These are phyloP conservation scores for Neurospora sp. DNA, from an alignment of 495 filamentous ascomycete genomes.

Conservation along the genomic window DNA sequence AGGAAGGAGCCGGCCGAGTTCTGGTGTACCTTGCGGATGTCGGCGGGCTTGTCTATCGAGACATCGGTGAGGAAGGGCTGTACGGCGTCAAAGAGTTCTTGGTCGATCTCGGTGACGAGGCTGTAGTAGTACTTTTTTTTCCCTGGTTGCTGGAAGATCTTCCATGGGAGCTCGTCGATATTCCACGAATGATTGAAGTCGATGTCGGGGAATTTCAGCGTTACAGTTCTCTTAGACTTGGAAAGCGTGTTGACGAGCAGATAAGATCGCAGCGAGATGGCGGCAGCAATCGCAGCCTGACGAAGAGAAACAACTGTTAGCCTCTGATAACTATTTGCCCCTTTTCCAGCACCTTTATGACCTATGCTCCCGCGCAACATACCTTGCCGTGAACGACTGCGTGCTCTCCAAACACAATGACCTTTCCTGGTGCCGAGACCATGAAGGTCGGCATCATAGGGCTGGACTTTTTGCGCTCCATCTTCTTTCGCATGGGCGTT, in stretches of 20 bases:
- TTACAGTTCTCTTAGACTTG: constrained; percentile 75
- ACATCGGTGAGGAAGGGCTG: constrained; percentile 63
- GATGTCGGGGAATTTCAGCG: constrained; percentile 80
- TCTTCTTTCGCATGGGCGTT: constrained; percentile 15
- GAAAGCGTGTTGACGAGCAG: constrained; percentile 85
- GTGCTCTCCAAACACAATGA: constrained; percentile 95
- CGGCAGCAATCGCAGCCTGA: constrained; percentile 81
- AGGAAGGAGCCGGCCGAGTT: constrained; percentile 75
- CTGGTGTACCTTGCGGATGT: constrained; percentile 68
- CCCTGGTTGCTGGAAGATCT: constrained; percentile 58
- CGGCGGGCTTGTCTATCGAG: constrained; percentile 49
- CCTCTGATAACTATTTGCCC: not conserved
- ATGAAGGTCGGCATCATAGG: constrained; percentile 80
- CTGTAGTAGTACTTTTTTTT: constrained; percentile 94
- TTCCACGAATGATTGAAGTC: constrained; percentile 81
- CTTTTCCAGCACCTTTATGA: not conserved
- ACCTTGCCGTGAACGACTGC: constrained; percentile 93
- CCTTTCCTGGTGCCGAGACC: constrained; percentile 95
- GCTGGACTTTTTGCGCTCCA: constrained; percentile 42
- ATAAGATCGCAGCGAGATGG: constrained; percentile 90
- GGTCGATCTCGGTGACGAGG: constrained; percentile 72
- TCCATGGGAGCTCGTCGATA: constrained; percentile 83
- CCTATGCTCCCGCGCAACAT: not conserved
- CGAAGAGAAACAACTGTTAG: not conserved
- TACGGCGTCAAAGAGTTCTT: constrained; percentile 65